These are phyloP conservation scores for Sugiyamaella japonica DNA, from an alignment of 1,139 yeast species.

Conservation along the genomic window DNA sequence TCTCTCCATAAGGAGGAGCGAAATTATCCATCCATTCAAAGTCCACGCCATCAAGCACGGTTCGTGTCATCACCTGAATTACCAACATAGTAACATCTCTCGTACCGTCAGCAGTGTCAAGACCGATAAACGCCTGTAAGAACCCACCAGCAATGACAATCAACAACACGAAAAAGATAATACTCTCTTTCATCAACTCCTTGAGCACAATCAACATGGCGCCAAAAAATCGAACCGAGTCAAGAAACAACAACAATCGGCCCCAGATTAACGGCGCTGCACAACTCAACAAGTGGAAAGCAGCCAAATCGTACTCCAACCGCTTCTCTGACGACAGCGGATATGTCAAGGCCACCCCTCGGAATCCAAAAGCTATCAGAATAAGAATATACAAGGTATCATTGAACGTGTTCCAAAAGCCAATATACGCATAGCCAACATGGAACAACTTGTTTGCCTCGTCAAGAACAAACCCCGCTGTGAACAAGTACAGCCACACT, in stretches of 20 bases:
- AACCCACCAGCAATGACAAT: conserved; percentile 74
- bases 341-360: conserved; percentile 51
- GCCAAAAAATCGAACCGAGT: conserved; percentile 80
- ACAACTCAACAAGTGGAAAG: conserved; percentile 71
- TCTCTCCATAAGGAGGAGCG: conserved; percentile 81
- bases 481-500: conserved; percentile 59
- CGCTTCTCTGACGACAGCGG: conserved; percentile 32
- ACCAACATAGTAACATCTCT: conserved; percentile 70
- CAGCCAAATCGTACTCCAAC: conserved; percentile 56
- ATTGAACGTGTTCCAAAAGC: conserved; percentile 81
- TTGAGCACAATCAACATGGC: conserved; percentile 84
- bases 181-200: conserved; percentile 82
- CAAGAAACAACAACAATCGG: conserved; percentile 69
- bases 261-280: conserved; percentile 91
- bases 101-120: conserved; percentile 85
- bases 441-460: conserved; percentile 72
- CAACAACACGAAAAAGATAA: conserved; percentile 73
- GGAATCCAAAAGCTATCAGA: conserved; percentile 53
- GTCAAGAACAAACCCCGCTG: conserved; percentile 64
- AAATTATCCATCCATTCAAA: conserved; percentile 68
- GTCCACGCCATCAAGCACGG: conserved; percentile 71
- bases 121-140: conserved; percentile 81
- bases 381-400: conserved; percentile 64
- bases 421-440: conserved; percentile 68
- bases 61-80: conserved; percentile 63